Evolutionary conservation across 768 basidiomycete species (phyloP).

Genomic region (Lactarius psammicola): DNA sequence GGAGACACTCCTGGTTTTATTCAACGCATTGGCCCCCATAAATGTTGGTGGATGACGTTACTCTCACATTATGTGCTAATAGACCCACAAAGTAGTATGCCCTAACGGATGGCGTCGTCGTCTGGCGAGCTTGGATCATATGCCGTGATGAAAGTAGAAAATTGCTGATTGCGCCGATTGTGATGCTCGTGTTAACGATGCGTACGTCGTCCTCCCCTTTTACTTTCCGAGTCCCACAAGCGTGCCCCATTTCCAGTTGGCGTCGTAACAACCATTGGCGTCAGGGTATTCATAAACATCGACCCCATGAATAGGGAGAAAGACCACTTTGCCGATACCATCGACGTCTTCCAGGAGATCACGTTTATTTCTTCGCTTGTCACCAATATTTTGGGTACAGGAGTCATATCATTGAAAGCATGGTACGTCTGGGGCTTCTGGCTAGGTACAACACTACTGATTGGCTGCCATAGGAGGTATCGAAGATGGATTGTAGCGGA

Average conservation of each 20-base stretch:
- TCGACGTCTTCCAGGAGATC: not conserved
- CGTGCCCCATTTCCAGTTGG: not conserved
- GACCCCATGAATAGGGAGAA: not conserved
- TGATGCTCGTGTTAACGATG: not conserved
- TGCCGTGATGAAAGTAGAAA: conserved; percentile 1
- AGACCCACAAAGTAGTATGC: not conserved
- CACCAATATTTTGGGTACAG: conserved; percentile 1
- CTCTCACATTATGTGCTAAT: not conserved
- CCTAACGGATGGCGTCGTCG: not conserved
- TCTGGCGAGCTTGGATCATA: conserved; percentile 4
- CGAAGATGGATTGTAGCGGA: not conserved
- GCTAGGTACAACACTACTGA: not conserved
- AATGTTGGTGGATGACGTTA: not conserved
- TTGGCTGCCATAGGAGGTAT: not conserved
- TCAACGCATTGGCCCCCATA: not conserved
- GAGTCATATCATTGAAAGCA: not conserved
- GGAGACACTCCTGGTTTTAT: not conserved
- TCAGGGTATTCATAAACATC: not conserved
- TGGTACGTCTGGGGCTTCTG: not conserved
- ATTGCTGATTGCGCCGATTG: not conserved
- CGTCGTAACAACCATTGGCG: not conserved
- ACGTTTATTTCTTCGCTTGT: not conserved
- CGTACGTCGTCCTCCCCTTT: not conserved
- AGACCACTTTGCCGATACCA: not conserved
- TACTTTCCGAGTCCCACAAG: not conserved